Base-by-base conservation (phyloP, 306 rosid genomes). In the Cucumis cinereus region DNA sequence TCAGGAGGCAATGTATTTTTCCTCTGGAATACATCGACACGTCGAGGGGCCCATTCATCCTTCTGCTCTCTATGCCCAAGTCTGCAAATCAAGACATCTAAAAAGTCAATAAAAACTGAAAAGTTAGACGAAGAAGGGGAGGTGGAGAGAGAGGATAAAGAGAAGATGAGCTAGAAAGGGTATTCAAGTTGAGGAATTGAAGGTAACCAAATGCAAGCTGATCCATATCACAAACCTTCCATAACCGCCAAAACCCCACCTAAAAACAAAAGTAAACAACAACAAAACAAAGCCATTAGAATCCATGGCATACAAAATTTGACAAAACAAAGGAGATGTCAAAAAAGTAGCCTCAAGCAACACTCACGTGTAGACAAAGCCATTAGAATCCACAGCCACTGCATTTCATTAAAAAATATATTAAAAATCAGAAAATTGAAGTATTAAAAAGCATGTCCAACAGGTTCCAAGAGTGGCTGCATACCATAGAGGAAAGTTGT, bases 61-160 rank as follows among this genome's bases (percentile, higher is more conserved):
- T 94, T 94, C 90, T 94, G 99, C 91, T 94, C 99, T 84, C 97
- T 82, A 79, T 94, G 99, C 38, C 99, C 99, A n/a, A 94, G 90
- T 88, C 99, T 94, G 79, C 38, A 87, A 53, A 80, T 81, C 36
- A 38, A 62, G 4, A n/a, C 61, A 71, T 38, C 72, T 35, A 35
- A 79, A 58, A 68, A 75, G 55, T 76, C 50, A 17, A 38, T 60
- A 40, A 49, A 8, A 66, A 76, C n/a, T 60, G 24, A 83, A 35
- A 50, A 24, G 19, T 10, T 47, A 38, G 55, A 77, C 19, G 6
- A 28, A 79, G 41, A 8, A 15, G 14, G 35, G 57, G 77, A 53
- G 22, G 60, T 71, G 41, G 40, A 77, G 57, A 63, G 6, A 49
- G 13, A 58, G 10, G 38, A 36, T 79, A 59, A 59, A 24, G 57